phyloP scores from a whole-genome alignment of 1,284 basidiomycete species.

The Boletus sp. region DNA sequence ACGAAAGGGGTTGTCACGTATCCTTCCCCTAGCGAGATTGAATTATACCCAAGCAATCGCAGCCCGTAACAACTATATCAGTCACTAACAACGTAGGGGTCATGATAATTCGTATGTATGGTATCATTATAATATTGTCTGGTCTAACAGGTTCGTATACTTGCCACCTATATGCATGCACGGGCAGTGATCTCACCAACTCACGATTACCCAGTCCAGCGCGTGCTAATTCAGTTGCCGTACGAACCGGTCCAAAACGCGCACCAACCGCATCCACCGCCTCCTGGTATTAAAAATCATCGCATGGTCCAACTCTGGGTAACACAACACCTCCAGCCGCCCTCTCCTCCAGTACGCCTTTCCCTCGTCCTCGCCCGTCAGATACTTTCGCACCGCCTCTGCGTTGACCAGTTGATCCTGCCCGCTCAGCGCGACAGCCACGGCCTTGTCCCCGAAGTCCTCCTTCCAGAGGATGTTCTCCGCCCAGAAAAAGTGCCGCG shows the following conservation, averaged over 20 bases:
- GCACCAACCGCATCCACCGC: slow-evolving; percentile 37
- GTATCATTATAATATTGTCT: too few relatives aligned
- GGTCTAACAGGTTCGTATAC: too few relatives aligned
- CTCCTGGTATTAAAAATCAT: slow-evolving; percentile 47
- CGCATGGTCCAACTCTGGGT: slow-evolving; percentile 51
- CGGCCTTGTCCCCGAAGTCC: slow-evolving; percentile 38
- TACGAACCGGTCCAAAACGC: slow-evolving; percentile 39
- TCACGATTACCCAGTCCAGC: too few relatives aligned
- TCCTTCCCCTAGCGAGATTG: too few relatives aligned
- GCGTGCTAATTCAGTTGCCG: background rate
- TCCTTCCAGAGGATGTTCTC: slow-evolving; percentile 60
- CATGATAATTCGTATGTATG: too few relatives aligned
- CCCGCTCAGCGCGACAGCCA: slow-evolving; percentile 48
- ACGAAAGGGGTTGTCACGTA: too few relatives aligned
- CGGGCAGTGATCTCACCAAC: too few relatives aligned
- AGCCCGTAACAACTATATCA: too few relatives aligned
- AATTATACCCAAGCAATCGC: too few relatives aligned
- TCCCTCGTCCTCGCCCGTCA: slow-evolving; percentile 42
- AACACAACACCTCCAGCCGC: slow-evolving; percentile 49
- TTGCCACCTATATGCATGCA: too few relatives aligned
- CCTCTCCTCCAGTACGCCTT: slow-evolving; percentile 34
- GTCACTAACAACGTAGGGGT: too few relatives aligned
- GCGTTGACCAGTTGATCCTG: slow-evolving; percentile 58
- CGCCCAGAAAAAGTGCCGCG: slow-evolving; percentile 61
- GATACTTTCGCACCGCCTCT: slow-evolving; percentile 45